These are phyloP conservation scores for Globisporangium spiculum DNA, from an alignment of 352 stramenopile species.

Conservation along the genomic window DNA sequence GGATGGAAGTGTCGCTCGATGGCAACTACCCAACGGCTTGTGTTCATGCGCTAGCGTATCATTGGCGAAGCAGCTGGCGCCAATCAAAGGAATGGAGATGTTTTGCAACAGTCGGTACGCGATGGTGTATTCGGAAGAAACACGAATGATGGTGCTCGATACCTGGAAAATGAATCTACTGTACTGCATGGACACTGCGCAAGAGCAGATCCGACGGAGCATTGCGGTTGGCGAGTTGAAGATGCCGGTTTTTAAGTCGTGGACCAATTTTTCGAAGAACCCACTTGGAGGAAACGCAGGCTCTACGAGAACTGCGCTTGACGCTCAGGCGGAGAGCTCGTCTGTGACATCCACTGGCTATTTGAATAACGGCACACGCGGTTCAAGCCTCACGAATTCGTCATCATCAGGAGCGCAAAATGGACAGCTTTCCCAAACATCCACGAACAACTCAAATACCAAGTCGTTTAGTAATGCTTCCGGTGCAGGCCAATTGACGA, in stretches of 20 bases:
- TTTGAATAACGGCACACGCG: not conserved
- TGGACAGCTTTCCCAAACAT: not conserved
- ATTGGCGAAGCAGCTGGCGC: conserved; percentile 56
- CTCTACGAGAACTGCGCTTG: not conserved
- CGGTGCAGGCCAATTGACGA: not conserved
- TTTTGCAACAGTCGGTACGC: conserved; percentile 69
- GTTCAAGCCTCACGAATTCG: conserved; percentile 9
- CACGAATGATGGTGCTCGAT: conserved; percentile 76
- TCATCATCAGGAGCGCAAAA: conserved; percentile 3
- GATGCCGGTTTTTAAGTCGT: conserved; percentile 22
- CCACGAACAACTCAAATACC: conserved; percentile 2
- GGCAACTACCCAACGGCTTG: conserved; percentile 64
- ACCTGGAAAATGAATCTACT: conserved; percentile 70
- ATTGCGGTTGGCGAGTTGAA: conserved; percentile 60
- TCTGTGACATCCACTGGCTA: not conserved
- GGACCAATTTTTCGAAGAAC: conserved; percentile 3
- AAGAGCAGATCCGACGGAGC: conserved; percentile 76
- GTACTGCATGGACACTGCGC: conserved; percentile 72
- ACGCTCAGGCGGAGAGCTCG: not conserved
- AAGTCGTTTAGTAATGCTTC: conserved; percentile 12
- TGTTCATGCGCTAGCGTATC: conserved; percentile 52
- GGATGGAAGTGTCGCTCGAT: conserved; percentile 53
- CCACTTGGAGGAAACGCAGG: conserved; percentile 4
- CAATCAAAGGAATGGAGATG: conserved; percentile 69
- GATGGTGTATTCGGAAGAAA: conserved; percentile 66